A percentile compares a stretch with the other conserved stretches of the same genome.
phyloP scores from a whole-genome alignment of 2,329 filamentous ascomycete species.

The Hypocreales sp. region DNA sequence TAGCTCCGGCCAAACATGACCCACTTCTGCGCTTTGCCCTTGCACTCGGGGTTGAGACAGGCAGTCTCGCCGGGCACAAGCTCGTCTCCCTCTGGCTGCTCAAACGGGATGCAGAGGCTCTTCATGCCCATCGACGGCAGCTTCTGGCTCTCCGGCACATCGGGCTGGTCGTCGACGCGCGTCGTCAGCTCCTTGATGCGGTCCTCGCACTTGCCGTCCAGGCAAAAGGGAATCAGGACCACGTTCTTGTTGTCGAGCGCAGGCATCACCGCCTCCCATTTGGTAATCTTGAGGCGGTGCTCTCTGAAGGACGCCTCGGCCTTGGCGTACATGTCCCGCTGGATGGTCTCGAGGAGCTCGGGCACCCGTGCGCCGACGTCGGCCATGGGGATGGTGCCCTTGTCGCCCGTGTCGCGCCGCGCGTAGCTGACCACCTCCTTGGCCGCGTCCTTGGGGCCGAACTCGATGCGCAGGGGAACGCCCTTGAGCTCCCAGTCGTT shows the following conservation, averaged over 20 bases:
- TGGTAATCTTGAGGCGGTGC: slow-evolving; percentile 66
- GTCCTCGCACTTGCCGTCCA: slow-evolving; percentile 72
- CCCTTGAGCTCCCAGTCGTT: slow-evolving; percentile 98
- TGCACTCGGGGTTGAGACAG: slow-evolving; percentile 82
- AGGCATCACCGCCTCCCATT: slow-evolving; percentile 87
- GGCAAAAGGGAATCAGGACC: slow-evolving; percentile 80
- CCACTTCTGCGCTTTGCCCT: slow-evolving; percentile 63
- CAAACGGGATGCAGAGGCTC: slow-evolving; percentile 59
- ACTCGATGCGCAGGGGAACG: slow-evolving; percentile 85
- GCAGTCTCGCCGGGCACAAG: slow-evolving; percentile 69
- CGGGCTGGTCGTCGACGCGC: slow-evolving; percentile 48
- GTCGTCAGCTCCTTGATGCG: slow-evolving; percentile 87
- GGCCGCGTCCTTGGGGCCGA: slow-evolving; percentile 85
- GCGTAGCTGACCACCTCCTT: slow-evolving; percentile 73
- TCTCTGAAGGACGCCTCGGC: slow-evolving; percentile 65
- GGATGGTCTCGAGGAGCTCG: slow-evolving; percentile 75
- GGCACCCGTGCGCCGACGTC: slow-evolving; percentile 62
- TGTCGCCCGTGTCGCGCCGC: slow-evolving; percentile 75
- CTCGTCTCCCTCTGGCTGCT: slow-evolving; percentile 58
- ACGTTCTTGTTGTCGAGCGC: slow-evolving; percentile 86
- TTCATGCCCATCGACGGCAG: slow-evolving; percentile 49
- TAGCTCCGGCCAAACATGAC: slow-evolving; percentile 80
- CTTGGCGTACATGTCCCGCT: slow-evolving; percentile 62
- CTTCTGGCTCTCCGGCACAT: slow-evolving; percentile 35
- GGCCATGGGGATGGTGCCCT: slow-evolving; percentile 62